Percentiles rank a stretch among this genome's conserved stretches.
phyloP scores from a whole-genome alignment of 1,284 basidiomycete genomes.

The Porogramme epimiltina region DNA sequence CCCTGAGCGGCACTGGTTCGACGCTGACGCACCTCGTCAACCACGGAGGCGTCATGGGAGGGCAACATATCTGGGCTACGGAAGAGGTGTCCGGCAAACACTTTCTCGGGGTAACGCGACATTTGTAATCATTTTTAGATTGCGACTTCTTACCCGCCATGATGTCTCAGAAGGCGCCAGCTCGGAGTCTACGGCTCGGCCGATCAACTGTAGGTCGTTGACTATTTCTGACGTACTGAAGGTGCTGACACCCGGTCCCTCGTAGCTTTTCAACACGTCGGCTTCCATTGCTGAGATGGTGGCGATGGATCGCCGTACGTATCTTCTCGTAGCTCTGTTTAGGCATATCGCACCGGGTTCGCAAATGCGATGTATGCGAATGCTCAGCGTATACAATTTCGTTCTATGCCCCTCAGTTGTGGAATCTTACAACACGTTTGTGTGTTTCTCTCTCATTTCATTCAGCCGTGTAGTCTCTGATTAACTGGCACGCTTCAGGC shows the following conservation, averaged over 20 bases:
- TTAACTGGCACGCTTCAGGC: too few species aligned
- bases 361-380: too few species aligned
- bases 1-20: constrained; percentile 66
- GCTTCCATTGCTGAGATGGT: constrained; percentile 68
- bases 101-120: not conserved
- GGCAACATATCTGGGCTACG: constrained; percentile 67
- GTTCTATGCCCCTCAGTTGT: too few species aligned
- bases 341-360: too few species aligned
- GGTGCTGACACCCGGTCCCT: constrained; percentile 24
- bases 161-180: constrained; percentile 61
- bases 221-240: not conserved
- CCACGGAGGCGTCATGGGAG: constrained; percentile 69
- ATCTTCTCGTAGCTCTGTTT: too few species aligned
- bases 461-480: too few species aligned
- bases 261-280: constrained; percentile 68
- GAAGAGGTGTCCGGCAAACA: constrained; percentile 57
- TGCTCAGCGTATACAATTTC: too few species aligned
- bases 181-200: constrained; percentile 63
- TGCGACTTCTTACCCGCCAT: constrained; percentile 63
- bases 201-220: constrained; percentile 52
- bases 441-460: too few species aligned
- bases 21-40: constrained; percentile 77
- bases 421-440: too few species aligned
- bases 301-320: constrained; percentile 54
- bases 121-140: constrained; percentile 35